Percentiles rank a stretch among this genome's conserved stretches.
phyloP scores from a whole-genome alignment of 192 early-diverging fungal genomes.

The Phycomyces blakesleeanus region DNA sequence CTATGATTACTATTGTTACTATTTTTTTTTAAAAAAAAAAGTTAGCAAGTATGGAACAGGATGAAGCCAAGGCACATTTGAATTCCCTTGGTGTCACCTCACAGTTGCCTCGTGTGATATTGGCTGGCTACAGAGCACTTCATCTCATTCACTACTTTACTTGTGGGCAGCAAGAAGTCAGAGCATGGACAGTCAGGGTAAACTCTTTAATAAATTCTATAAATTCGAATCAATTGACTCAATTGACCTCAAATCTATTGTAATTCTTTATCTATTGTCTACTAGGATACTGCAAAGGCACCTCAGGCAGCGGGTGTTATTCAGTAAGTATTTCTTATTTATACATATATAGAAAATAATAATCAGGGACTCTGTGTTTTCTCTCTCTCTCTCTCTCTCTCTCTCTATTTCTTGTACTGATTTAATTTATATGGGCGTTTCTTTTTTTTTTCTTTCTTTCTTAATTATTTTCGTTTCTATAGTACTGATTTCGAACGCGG shows the following conservation, averaged over 20 bases:
- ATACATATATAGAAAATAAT: too few species aligned
- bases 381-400: too few species aligned
- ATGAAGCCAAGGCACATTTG: conserved; percentile 46
- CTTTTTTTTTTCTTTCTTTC: neutral
- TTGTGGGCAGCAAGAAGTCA: conserved; percentile 71
- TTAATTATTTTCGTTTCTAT: conserved; percentile 37
- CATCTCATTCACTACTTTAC: conserved; percentile 74
- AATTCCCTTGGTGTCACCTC: conserved; percentile 30
- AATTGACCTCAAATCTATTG: too few species aligned
- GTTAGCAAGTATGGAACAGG: conserved; percentile 38
- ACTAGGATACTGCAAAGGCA: conserved; percentile 58
- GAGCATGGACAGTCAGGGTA: conserved; percentile 71
- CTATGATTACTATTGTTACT: neutral
- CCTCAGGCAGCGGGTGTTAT: conserved; percentile 66
- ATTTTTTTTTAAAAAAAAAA: neutral
- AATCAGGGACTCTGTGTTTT: too few species aligned
- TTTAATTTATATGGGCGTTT: too few species aligned
- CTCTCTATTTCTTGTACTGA: too few species aligned
- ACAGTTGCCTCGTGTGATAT: conserved; percentile 62
- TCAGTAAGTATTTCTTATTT: too few species aligned
- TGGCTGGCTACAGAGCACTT: conserved; percentile 67
- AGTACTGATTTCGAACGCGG: conserved; percentile 74
- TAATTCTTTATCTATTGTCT: too few species aligned
- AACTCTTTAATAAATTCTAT: neutral
- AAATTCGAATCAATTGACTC: neutral